These are phyloP conservation scores for Eutypa lata DNA, from an alignment of 2,329 filamentous ascomycete genomes.

Conservation along the genomic window DNA sequence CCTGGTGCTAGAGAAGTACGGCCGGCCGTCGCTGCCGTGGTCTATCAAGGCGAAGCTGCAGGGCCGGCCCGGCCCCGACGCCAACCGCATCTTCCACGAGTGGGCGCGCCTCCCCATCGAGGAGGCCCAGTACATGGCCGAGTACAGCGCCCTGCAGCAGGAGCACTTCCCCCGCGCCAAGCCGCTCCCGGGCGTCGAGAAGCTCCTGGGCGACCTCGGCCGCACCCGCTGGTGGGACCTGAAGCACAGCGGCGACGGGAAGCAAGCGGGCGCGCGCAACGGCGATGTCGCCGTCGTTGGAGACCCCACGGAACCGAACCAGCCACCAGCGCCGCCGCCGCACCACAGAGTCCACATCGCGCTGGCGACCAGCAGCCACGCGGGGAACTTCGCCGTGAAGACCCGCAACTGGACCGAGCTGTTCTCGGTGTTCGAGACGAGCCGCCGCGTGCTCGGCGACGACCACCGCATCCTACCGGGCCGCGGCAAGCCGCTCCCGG, in stretches of 20 bases:
- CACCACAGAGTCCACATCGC: slow-evolving; percentile 72
- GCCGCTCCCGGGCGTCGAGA: slow-evolving; percentile 73
- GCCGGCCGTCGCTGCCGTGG: slow-evolving; percentile 78
- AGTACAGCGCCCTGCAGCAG: slow-evolving; percentile 62
- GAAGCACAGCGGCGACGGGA: slow-evolving; percentile 15
- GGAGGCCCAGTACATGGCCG: slow-evolving; percentile 60
- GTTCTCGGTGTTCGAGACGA: slow-evolving; percentile 62
- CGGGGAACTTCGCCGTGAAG: slow-evolving; percentile 73
- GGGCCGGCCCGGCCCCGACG: slow-evolving; percentile 52
- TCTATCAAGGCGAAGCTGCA: slow-evolving; percentile 84
- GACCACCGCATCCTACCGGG: slow-evolving; percentile 74
- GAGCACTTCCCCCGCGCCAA: slow-evolving; percentile 70
- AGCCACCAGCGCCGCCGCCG: slow-evolving; percentile 21
- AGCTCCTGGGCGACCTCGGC: slow-evolving; percentile 61
- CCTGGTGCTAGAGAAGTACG: slow-evolving; percentile 72
- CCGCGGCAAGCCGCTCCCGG: slow-evolving; percentile 88
- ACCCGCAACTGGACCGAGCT: slow-evolving; percentile 58
- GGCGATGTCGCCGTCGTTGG: slow-evolving; percentile 21
- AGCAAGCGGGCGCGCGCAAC: slow-evolving; percentile 19
- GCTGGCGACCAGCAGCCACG: slow-evolving; percentile 77
- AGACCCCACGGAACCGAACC: slow-evolving; percentile 29
- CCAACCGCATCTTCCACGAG: slow-evolving; percentile 58
- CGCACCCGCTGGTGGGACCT: slow-evolving; percentile 49
- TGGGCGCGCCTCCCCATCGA: slow-evolving; percentile 86
- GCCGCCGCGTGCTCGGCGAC: slow-evolving; percentile 81